Evolutionary conservation across 768 basidiomycete species (phyloP), one percentile per base, ranked within the genome.

Genomic region (Collybia nuda): DNA sequence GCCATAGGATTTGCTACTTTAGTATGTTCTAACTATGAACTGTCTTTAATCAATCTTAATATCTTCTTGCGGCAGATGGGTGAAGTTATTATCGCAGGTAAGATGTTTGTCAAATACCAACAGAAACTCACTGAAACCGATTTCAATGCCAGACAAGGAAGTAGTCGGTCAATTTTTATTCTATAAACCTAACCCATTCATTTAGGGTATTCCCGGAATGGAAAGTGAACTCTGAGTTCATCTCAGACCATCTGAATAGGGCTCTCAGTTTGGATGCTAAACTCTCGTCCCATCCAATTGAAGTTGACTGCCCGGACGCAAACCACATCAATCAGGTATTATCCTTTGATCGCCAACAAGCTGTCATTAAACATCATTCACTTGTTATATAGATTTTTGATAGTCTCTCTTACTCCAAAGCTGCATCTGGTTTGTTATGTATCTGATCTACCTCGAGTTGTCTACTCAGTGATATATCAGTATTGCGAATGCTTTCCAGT

Each of bases 401-500:
- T 61, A 79, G 82, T 4, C 73, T 97, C 45, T 91, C 88, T 2
- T 96, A 95, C 67, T 84, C 87, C 37, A 95, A 91, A 67, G 88
- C 86, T 46, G 88, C 83, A 12, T 88, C 87, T 22, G 83, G 87
- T 88, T 56, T 28, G 72, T 59, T n/a, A 15, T 48, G 23, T 22
- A 21, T 37, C 2, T 38, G 12, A 5, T 42, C 12, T 12, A 7
- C 40, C 44, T 7, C 9, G 44, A 3, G 23, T 26, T 21, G 36
- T 28, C 11, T 18, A 38, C 21, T 17, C 32, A 24, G 40, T 40
- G 23, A 28, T 14, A 12, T 18, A 15, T 2, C 62, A 79, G 95
- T 97, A n/a, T 80, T 98, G 41, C 88, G 93, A 61, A 98, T 98
- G 95, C 74, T 98, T 48, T 84, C 86, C 18, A 82, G 83, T 62